Evolutionary conservation across 2,329 filamentous ascomycete genomes (phyloP), one percentile per base, ranked within the genome.

Genomic region (Monosporascus sp.): DNA sequence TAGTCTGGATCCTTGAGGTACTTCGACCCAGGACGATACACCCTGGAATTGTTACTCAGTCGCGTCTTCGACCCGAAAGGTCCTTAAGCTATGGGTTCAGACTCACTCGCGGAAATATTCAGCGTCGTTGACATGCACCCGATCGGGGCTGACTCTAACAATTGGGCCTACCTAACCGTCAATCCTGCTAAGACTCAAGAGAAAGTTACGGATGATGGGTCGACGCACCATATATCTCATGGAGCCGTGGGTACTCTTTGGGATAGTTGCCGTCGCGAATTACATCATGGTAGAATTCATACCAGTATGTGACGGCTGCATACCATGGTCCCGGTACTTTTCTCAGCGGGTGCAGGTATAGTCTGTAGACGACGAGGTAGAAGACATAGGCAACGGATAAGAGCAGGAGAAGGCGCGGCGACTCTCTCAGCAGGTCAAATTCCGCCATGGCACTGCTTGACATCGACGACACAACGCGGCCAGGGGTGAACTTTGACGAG

Each of bases 1-100:
- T 55, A 57, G 9, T 49, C 6, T 20, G 55, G 53, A 20, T 57
- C 55, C 18, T 57, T 57, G 6, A 51, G 9, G 15, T 53, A 57
- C 22, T 56, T 56, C 27, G 11, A 44, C 38, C 48, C 48, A 9
- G 41, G 48, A 17, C 51, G 53, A 17, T 54, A 54, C 34, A 57
- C 54, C 45, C 51, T 54, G 24, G 8, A 20, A 20, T 42, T 42
- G 6, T 42, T 42, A 14, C 3, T 18, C 22, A 20, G 22, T 18
- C 8, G 18, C 11, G 18, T 20, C 22, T 20, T 20, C 20, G 18
- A 20, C 2, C 22, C 5, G 8, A 39, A 8, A 42, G 18, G 14
- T 24, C 18, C 39, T 14, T 20, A 14, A 20, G 11, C 4, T 34
- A 34, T 20, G 11, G n/a, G 39, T 42, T 20, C 22, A 42, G 11